Evolutionary conservation across 331 rosid genomes (phyloP), one percentile per base, ranked within the genome.

Genomic region (Telfairia occidentalis): DNA sequence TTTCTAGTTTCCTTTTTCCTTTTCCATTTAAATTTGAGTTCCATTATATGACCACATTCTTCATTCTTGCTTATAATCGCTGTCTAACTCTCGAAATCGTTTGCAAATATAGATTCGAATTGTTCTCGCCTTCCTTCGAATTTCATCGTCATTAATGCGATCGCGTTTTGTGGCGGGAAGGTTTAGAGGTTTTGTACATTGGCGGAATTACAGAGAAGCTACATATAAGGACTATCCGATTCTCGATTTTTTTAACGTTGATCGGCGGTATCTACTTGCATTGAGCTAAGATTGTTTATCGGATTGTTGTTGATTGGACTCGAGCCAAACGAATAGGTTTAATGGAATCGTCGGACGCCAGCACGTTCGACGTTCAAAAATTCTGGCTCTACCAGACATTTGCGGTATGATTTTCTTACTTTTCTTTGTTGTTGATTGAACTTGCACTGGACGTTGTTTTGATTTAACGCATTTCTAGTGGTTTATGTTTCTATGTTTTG

Each of bases 321-420:
- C 19, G 12, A 73, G 28, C 48, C 28, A 16, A 19, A 3, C 9
- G 69, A 35, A 11, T 37, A 37, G 42, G 69, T 24, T 15, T 24
- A 35, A 35, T 57, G 65, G 70, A 74, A 45, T 74, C 69, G 30
- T 52, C 69, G 50, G 19, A 49, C 32, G 43, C 12, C 59, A 21
- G 7, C 15, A 46, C 15, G 43, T 78, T 42, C 49, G 60, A 46
- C 79, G 38, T 79, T 46, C 79, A 79, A 65, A 79, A 76, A 32
- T 79, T 79, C 79, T 63, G 75, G 82, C 82, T 79, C 65, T 79
- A 79, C 49, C 78, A 79, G 71, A 79, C 79, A 15, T 79, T 79
- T 45, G 35, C 79, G 69, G 82, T 74, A 74, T 49, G 19, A 12
- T 48, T 21, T 10, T 30, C 4, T 43, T 18, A 3, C 11, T 50